These are phyloP conservation scores for Clitopilus hobsonii DNA, from an alignment of 768 basidiomycete species.

Conservation along the genomic window DNA sequence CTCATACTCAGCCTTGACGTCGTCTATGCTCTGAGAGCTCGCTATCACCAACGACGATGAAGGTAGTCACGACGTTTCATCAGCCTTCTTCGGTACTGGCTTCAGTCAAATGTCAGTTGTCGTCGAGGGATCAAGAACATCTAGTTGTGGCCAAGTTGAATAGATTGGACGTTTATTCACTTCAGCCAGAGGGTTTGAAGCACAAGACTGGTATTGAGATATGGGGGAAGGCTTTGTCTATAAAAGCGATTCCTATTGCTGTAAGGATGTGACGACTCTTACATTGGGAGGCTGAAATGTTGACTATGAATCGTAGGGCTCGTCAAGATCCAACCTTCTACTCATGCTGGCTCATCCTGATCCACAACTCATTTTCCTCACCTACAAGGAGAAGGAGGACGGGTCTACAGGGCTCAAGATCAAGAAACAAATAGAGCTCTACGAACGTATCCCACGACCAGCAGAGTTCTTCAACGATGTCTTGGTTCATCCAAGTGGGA, in stretches of 20 bases:
- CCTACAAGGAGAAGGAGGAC: slow-evolving; percentile 35
- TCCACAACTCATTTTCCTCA: slow-evolving; percentile 63
- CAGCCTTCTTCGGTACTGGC: slow-evolving; percentile 65
- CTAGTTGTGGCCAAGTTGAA: slow-evolving; percentile 68
- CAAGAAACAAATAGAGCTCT: slow-evolving; percentile 45
- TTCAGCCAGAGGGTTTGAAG: slow-evolving; percentile 55
- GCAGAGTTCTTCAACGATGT: slow-evolving; percentile 73
- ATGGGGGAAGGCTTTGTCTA: slow-evolving; percentile 60
- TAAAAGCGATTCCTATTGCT: slow-evolving; percentile 50
- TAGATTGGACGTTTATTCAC: slow-evolving; percentile 62
- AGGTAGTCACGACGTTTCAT: slow-evolving; percentile 73
- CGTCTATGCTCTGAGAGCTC: background rate
- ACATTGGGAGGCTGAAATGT: slow-evolving; percentile 10
- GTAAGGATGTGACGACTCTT: slow-evolving; percentile 31
- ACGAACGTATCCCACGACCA: slow-evolving; percentile 50
- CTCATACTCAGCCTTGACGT: background rate
- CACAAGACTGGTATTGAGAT: slow-evolving; percentile 58
- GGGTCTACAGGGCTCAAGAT: slow-evolving; percentile 31
- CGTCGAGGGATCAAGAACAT: slow-evolving; percentile 49
- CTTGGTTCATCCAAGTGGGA: slow-evolving; percentile 59
- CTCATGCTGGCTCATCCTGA: slow-evolving; percentile 75
- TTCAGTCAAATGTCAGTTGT: slow-evolving; percentile 67
- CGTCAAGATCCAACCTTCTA: slow-evolving; percentile 45
- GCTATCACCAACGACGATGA: slow-evolving; percentile 26
- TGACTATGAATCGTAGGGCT: slow-evolving; percentile 21